These are phyloP conservation scores for Populus euphratica DNA, from an alignment of 345 rosid genomes.

Conservation along the genomic window DNA sequence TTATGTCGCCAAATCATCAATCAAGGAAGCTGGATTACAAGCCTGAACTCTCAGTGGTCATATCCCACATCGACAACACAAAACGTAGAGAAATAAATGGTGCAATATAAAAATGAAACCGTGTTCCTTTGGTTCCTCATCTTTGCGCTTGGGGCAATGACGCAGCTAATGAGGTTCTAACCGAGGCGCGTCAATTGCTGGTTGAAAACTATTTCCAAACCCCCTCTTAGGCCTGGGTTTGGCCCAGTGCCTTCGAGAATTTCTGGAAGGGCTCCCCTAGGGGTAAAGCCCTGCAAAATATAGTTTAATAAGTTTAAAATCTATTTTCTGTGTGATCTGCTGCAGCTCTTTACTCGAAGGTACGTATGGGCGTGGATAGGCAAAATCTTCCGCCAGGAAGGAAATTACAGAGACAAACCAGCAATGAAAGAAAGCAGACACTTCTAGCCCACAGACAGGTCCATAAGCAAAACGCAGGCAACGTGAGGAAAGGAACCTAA, in stretches of 20 bases:
- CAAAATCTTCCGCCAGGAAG: no score
- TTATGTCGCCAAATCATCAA: background rate
- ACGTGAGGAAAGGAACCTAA: no score
- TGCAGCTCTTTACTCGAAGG: no score
- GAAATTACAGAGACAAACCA: no score
- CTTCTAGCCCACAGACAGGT: no score
- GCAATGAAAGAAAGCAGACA: no score
- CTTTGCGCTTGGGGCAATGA: conserved; percentile 20
- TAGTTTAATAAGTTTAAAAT: background rate
- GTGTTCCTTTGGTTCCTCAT: rapidly evolving
- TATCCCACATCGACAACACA: background rate
- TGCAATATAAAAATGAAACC: background rate
- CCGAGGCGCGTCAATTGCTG: conserved; percentile 33
- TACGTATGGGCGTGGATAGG: no score
- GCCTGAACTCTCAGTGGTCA: background rate
- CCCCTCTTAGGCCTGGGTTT: conserved; percentile 24
- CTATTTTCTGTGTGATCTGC: no score
- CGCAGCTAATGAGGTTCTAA: conserved; percentile 37
- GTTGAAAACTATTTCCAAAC: conserved; percentile 48
- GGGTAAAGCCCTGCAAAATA: conserved; percentile 19
- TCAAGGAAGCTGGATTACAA: background rate
- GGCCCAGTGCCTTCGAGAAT: conserved; percentile 39
- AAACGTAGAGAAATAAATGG: background rate
- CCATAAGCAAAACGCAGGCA: no score
- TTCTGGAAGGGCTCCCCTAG: conserved; percentile 44